Conservation (phyloP, 1,284 basidiomycete genomes). For the Caloboletus inedulis region DNA sequence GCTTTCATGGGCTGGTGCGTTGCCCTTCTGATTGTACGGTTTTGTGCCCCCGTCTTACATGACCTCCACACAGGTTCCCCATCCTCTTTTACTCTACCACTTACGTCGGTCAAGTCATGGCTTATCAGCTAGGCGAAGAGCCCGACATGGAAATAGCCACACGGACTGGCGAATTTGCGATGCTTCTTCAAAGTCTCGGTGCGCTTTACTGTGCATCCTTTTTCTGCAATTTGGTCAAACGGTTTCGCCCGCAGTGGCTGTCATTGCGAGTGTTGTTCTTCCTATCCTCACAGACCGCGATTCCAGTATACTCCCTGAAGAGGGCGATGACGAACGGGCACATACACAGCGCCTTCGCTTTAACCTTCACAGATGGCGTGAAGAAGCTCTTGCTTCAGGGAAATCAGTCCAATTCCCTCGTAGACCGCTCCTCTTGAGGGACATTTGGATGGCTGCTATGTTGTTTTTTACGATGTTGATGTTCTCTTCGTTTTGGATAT, state of each 20-base stretch:
- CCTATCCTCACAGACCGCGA: constrained; percentile 83
- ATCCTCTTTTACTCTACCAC: constrained; percentile 95
- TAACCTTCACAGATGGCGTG: constrained; percentile 78
- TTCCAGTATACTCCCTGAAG: constrained; percentile 66
- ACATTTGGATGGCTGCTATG: constrained; percentile 88
- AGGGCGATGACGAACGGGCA: constrained; percentile 68
- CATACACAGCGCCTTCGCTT: constrained; percentile 66
- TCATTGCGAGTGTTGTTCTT: constrained; percentile 77
- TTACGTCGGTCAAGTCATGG: constrained; percentile 90
- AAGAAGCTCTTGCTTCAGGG: constrained; percentile 72
- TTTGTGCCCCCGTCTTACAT: not conserved
- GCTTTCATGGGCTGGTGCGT: constrained; percentile 89
- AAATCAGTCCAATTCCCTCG: constrained; percentile 71
- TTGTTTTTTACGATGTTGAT: constrained; percentile 76
- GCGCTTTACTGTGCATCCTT: constrained; percentile 20
- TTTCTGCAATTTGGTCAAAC: constrained; percentile 2
- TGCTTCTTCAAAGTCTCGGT: constrained; percentile 90
- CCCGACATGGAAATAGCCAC: constrained; percentile 82
- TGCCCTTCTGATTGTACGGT: not conserved
- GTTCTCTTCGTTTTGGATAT: constrained; percentile 80
- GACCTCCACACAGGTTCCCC: constrained; percentile 67
- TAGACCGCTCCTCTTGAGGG: constrained; percentile 85
- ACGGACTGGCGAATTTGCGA: constrained; percentile 82
- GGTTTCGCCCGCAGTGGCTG: constrained; percentile 61
- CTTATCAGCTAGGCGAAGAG: constrained; percentile 65